phyloP scores from a whole-genome alignment of 768 basidiomycete species.

The Auriscalpium vulgare region DNA sequence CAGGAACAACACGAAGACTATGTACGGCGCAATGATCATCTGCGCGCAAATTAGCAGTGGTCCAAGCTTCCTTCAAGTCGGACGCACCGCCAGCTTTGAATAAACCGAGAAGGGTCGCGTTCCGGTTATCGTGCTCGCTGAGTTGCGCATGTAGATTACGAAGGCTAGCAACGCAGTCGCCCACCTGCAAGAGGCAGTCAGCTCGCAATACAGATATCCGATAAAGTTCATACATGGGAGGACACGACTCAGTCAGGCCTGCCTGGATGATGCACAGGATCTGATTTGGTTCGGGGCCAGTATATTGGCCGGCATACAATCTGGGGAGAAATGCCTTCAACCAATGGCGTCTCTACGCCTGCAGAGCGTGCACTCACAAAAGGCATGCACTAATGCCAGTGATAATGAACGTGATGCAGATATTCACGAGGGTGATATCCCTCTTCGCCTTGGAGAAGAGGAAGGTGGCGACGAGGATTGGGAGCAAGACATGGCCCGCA shows the following conservation, averaged over 20 bases:
- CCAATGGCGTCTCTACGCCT: too few species aligned
- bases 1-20: neutral
- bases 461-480: conserved; percentile 37
- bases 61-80: too few species aligned
- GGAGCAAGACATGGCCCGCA: conserved; percentile 36
- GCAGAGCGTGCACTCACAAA: conserved; percentile 28
- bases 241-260: neutral
- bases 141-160: neutral
- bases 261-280: neutral
- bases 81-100: too few species aligned
- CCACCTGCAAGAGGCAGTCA: neutral
- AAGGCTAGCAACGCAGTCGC: neutral
- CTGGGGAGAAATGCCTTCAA: neutral
- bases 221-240: neutral
- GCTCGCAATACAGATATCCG: neutral
- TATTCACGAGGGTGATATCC: conserved; percentile 37
- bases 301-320: neutral
- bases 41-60: neutral
- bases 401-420: conserved; percentile 41
- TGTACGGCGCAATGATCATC: neutral
- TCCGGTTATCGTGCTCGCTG: neutral
- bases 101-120: neutral
- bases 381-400: conserved; percentile 35
- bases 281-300: neutral
- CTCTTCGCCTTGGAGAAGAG: conserved; percentile 30